Percentiles rank a stretch among this genome's conserved stretches.
These are phyloP conservation scores for Kluyveromyces aestuarii DNA, from an alignment of 805 yeast genomes.

Conservation along the genomic window DNA sequence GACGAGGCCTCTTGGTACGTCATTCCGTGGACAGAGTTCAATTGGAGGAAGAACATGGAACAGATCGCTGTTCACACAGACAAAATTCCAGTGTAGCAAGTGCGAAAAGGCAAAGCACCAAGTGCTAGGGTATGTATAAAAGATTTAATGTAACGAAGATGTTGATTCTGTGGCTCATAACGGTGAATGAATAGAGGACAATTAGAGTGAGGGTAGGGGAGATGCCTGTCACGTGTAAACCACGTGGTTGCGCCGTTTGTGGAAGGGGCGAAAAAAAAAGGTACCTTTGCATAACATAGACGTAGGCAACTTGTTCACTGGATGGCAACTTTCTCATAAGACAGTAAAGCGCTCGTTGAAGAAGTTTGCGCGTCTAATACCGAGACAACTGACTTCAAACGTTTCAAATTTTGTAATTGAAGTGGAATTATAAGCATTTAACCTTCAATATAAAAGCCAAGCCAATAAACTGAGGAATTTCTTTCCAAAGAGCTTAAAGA, in stretches of 20 bases:
- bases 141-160: not conserved
- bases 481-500: no score
- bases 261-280: not conserved
- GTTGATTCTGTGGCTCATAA: not conserved
- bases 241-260: not conserved
- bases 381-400: not conserved
- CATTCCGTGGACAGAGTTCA: not conserved
- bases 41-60: not conserved
- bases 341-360: not conserved
- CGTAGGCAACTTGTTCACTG: not conserved
- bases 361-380: not conserved
- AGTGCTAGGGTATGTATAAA: not conserved
- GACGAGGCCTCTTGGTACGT: not conserved
- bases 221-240: not conserved
- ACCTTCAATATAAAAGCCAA: no score
- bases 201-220: not conserved
- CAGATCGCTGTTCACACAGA: conserved; percentile 2
- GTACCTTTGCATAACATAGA: not conserved
- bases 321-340: not conserved
- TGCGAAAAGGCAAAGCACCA: not conserved
- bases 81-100: not conserved
- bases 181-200: not conserved
- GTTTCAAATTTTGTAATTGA: not conserved
- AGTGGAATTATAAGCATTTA: not conserved
- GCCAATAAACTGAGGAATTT: no score